Evolutionary conservation across 2,329 filamentous ascomycete genomes (phyloP).

Genomic region (Aspergillus vadensis): DNA sequence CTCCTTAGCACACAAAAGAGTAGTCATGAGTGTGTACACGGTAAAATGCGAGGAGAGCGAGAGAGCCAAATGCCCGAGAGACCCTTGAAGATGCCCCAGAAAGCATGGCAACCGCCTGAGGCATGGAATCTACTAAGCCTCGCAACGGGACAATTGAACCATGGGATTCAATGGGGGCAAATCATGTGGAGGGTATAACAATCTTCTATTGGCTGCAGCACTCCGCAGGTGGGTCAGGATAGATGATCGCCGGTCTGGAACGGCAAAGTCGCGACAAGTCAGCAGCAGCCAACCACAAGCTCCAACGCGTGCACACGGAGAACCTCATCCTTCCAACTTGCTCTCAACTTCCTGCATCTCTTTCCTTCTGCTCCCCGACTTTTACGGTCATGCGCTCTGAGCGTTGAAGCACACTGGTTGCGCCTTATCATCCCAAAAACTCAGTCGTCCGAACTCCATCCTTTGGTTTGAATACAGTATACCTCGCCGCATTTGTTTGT

Average conservation of each 20-base stretch:
- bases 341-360: constrained; percentile 11
- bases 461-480: constrained; percentile 10
- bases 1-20: no score
- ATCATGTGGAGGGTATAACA: background rate
- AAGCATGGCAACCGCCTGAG: background rate
- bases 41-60: background rate
- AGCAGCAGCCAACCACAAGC: constrained; percentile 23
- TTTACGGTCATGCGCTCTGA: constrained; percentile 22
- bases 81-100: background rate
- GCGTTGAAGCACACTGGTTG: constrained; percentile 23
- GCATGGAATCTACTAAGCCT: background rate
- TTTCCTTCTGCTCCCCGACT: constrained; percentile 13
- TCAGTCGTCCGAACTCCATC: background rate
- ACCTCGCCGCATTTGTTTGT: constrained; percentile 3
- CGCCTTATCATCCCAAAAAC: constrained; percentile 8
- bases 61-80: background rate
- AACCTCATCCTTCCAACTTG: constrained; percentile 26
- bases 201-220: no score
- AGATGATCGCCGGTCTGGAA: constrained; percentile 1
- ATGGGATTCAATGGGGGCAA: constrained; percentile 1
- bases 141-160: background rate
- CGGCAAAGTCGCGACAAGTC: constrained; percentile 8
- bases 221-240: background rate
- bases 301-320: constrained; percentile 22
- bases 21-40: background rate